Evolutionary conservation across 495 filamentous ascomycete genomes (phyloP), one percentile per base, ranked within the genome.

Genomic region (Lichina pygmaea): DNA sequence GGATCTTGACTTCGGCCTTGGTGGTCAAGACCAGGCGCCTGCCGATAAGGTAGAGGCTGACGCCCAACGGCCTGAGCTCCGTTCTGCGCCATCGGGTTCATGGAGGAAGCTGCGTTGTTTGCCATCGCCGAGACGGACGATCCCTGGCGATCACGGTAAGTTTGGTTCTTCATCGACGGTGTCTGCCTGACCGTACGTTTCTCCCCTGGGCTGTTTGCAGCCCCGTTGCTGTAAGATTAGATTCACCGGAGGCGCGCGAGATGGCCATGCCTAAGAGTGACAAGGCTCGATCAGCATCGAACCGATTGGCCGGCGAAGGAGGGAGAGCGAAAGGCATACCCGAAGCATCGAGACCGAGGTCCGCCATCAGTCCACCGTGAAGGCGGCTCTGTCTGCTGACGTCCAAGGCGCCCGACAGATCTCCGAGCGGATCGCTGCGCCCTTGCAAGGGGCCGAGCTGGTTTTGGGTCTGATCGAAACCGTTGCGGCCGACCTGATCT

Each of bases 401-500:
- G 36, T 60, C 50, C 32, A 58, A 58, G 45, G 63, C 71, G 6
- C 68, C 66, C 17, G 72, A 73, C 9, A 73, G 54, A 6, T 68
- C 67, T 45, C 71, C 75, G 30, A 73, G 62, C 24, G 77, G 56
- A 33, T 70, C 71, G 50, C 75, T 73, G 2, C 66, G 54, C 32
- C 50, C 48, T 38, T 56, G 56, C 39, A 51, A 48, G 4, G 53
- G 41, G 42, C 55, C 51, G 32, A 53, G 52, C 9, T 53, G 44
- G 24, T 49, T 13, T n/a, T 47, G 46, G 49, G 31, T 33, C 10
- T 34, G 40, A 8, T 42, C 42, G 32, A 73, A 72, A 31, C 53
- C 57, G 53, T 64, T 57, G 39, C 63, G 60, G 52, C 60, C 61
- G 24, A 59, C 57, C 50, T 66, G 72, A 46, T 60, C 61, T 31